Base-by-base conservation (phyloP, 345 rosid species). In the Theobroma cacao region DNA sequence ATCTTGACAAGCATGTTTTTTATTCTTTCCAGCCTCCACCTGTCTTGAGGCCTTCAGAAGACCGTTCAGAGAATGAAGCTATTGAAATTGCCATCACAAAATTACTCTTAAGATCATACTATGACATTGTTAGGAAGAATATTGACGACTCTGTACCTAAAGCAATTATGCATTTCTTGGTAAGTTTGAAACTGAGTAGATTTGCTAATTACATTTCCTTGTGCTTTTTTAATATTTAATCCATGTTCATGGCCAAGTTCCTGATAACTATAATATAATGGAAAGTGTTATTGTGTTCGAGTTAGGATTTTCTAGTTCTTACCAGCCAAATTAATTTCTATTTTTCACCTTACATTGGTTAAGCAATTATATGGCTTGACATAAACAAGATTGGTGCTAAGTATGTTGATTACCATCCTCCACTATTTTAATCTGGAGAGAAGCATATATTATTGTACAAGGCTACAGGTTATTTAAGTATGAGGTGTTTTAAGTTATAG, bases 101-200 rank as follows among this genome's bases (percentile, higher is more conserved):
- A 87, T 85, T 91, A 81, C 91, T 97, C 40, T 88, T 97, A 62
- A 86, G 85, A 83, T 97, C 99, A 62, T 97, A 97, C 80, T 97
- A 94, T 28, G 97, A 94, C 87, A 93, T 97, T 84, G 99, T 91
- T 38, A 86, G 99, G 83, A 97, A 91, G 90, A 94, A 94, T 83
- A 87, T 97, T 40, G 94, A 91, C 86, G 98, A 97, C 82, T 84
- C 82, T 3, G 81, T 93, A 63, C 99, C 99, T 33, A 97, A 94
- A 87, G 94, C 99, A 74, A 93, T 97, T 77, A 97, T 97, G 96
- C 99, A 94, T 85, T 97, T 97, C 83, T 86, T 97, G 94, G 99
- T 83, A 88, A 85, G 78, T 79, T 72, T 36, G 10, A 20, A 69
- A 50, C 73, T 24, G 17, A 48, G n/a, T 52, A 45, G 20, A 59